These are phyloP conservation scores for Fraxinus sp. DNA, from an alignment of 305 asterid species.

Conservation along the genomic window DNA sequence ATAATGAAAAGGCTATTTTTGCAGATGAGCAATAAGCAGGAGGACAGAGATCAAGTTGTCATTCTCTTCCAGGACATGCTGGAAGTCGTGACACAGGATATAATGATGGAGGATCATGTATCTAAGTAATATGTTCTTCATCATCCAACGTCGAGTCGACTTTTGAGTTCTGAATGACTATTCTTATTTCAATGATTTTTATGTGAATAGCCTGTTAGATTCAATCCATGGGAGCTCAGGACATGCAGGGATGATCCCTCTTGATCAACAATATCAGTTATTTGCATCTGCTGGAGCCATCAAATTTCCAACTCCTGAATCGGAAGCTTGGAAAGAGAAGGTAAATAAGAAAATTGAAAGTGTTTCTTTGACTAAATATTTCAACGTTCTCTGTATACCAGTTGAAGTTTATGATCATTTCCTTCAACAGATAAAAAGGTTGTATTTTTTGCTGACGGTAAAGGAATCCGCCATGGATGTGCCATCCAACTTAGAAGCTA, in stretches of 20 bases:
- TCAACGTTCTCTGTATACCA: conserved; percentile 14
- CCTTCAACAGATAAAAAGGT: conserved; percentile 81
- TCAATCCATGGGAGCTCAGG: conserved; percentile 83
- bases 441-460: conserved; percentile 89
- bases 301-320: conserved; percentile 79
- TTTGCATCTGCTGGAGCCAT: conserved; percentile 99
- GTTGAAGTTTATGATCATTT: conserved; percentile 18
- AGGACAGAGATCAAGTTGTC: conserved; percentile 96
- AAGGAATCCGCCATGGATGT: conserved; percentile 99
- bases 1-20: conserved; percentile 27
- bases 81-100: conserved; percentile 93
- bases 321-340: conserved; percentile 99
- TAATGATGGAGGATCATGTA: conserved; percentile 90
- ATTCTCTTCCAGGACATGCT: conserved; percentile 99
- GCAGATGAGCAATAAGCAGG: conserved; percentile 87
- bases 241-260: conserved; percentile 79
- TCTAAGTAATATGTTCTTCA: conserved; percentile 55
- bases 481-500: conserved; percentile 95
- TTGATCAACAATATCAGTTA: conserved; percentile 91
- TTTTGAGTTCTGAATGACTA: conserved; percentile 24
- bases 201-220: conserved; percentile 67
- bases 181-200: conserved; percentile 27
- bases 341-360: conserved; percentile 34
- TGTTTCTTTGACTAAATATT: not conserved
- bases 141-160: conserved; percentile 7